A percentile compares a stretch with the other conserved stretches of the same genome.
These are phyloP conservation scores for Mycena capillaripes DNA, from an alignment of 768 basidiomycete genomes.

Conservation along the genomic window DNA sequence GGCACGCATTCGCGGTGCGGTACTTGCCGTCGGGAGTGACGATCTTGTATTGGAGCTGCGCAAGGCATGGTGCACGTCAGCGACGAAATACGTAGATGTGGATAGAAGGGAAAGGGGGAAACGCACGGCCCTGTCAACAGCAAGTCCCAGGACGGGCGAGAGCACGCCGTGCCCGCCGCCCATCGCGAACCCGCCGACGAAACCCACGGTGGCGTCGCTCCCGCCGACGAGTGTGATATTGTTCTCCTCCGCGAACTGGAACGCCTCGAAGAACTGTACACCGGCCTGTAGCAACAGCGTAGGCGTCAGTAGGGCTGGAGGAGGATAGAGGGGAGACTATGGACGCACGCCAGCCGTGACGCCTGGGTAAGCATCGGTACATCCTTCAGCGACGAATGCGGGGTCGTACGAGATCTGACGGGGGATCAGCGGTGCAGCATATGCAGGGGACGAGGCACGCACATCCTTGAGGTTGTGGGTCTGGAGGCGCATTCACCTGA, in stretches of 20 bases:
- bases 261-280: constrained; percentile 59
- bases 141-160: constrained; percentile 61
- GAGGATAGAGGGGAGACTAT: not conserved
- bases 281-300: constrained; percentile 51
- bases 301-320: not conserved
- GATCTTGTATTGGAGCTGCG: constrained; percentile 63
- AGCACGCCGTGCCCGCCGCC: constrained; percentile 62
- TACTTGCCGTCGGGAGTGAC: constrained; percentile 67
- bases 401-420: constrained; percentile 51
- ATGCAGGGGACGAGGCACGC: not conserved
- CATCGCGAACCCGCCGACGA: constrained; percentile 50
- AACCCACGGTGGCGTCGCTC: constrained; percentile 58
- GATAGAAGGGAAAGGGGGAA: not conserved
- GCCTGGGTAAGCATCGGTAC: constrained; percentile 44
- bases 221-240: constrained; percentile 63
- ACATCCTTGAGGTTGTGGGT: constrained; percentile 59
- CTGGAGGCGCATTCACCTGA: constrained; percentile 37
- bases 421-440: not conserved
- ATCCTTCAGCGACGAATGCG: constrained; percentile 53
- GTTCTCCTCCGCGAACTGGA: constrained; percentile 57
- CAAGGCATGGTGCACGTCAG: not conserved
- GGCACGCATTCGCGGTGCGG: constrained; percentile 61
- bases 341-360: constrained; percentile 55
- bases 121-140: constrained; percentile 60
- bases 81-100: not conserved